phyloP scores from a whole-genome alignment of 1,139 yeast genomes.

The Hyphopichia burtonii region DNA sequence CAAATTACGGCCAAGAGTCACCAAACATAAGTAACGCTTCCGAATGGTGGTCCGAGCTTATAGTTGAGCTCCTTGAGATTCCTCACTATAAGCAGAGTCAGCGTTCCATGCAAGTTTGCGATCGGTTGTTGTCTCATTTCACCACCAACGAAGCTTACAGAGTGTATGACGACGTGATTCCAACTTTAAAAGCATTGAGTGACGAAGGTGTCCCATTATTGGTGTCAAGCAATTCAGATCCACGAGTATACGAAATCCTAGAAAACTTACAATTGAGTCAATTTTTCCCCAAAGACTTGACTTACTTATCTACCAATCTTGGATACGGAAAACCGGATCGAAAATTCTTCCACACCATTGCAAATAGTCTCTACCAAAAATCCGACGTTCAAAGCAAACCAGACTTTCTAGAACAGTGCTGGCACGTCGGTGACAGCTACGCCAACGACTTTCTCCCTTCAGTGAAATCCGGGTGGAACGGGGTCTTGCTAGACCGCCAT shows the following conservation, averaged over 20 bases:
- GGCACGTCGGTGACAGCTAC: conserved; percentile 70
- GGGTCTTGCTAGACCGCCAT: conserved; percentile 51
- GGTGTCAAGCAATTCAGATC: conserved; percentile 62
- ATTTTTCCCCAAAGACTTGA: conserved; percentile 34
- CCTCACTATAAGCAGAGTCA: conserved; percentile 18
- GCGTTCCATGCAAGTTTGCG: conserved; percentile 25
- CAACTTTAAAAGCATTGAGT: conserved; percentile 38
- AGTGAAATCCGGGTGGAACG: conserved; percentile 59
- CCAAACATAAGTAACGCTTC: conserved; percentile 20
- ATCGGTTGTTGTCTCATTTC: conserved; percentile 46
- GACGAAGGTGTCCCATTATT: conserved; percentile 36
- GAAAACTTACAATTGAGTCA: conserved; percentile 41
- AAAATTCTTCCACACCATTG: conserved; percentile 44
- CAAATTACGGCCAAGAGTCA: conserved; percentile 56
- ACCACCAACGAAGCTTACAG: conserved; percentile 51
- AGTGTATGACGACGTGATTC: conserved; percentile 53
- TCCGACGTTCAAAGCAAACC: conserved; percentile 4
- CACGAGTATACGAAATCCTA: conserved; percentile 43
- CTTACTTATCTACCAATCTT: conserved; percentile 56
- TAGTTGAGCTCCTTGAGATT: conserved; percentile 40
- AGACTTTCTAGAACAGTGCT: conserved; percentile 27
- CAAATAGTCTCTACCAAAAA: conserved; percentile 10
- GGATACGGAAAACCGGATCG: conserved; percentile 53
- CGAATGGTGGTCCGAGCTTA: conserved; percentile 62
- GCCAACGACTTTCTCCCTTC: conserved; percentile 55